Base-by-base conservation (phyloP, 257 asterid genomes). In the Misopates orontium region DNA sequence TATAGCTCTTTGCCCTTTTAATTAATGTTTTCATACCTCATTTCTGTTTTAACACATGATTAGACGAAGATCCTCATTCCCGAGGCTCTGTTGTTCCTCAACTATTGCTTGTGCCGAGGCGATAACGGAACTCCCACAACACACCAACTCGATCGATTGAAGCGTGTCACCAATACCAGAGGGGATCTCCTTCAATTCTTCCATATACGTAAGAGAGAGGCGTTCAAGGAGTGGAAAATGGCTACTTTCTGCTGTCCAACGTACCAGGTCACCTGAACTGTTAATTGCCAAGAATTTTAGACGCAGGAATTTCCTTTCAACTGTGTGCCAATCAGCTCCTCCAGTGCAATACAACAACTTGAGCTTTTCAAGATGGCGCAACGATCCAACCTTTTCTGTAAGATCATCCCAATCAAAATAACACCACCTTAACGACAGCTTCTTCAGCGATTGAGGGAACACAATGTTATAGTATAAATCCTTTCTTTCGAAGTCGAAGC, bases 311-410 rank as follows among this genome's bases (percentile, higher is more conserved):
- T 64, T 14, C 15, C 28, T 49, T 20, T 64, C 57, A 59, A 32
- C 61, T 15, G 59, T 50, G 42, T 69, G 56, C 67, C 67, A 59
- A 19, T 59, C 25, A 16, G 36, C 23, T 32, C 73, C 73, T 11
- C 14, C 25, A 28, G 10, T 51, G n/a, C 2, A 54, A 1, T 0
- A 0, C 10, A 0, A 1, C 52, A 69, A 24, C 14, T 24, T 52
- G 45, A 70, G 68, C 11, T 60, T 23, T 41, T 70, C 32, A 36
- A 70, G 74, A 44, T 8, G 48, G 48, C 68, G 74, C 62, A 70
- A 40, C 4, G 62, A 40, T 4, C 74, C 74, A 7, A 70, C 40
- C 47, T 41, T 70, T 18, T 53, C 52, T 3, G 56, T 61, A 3
- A 61, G 10, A n/a, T 60, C 68, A 25, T 52, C 63, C 74, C 74